Percentiles rank a stretch among this genome's conserved stretches.
phyloP scores from a whole-genome alignment of 2,329 filamentous ascomycete genomes.

The Fusarium sp. region DNA sequence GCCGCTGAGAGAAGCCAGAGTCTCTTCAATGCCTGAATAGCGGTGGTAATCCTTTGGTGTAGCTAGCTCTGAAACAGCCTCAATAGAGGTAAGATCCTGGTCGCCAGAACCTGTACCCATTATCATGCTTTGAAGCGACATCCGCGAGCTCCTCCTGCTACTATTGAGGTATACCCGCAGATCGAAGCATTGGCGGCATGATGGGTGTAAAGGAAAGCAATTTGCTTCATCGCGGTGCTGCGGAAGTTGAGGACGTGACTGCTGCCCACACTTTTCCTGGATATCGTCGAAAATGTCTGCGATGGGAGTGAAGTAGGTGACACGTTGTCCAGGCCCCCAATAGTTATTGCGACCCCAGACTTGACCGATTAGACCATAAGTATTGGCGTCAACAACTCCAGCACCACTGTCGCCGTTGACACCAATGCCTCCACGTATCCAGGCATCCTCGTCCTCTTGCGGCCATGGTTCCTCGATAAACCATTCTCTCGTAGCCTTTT shows the following conservation, averaged over 20 bases:
- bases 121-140: slow-evolving; percentile 58
- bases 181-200: slow-evolving; percentile 57
- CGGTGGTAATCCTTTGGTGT: slow-evolving; percentile 55
- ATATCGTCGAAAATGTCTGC: slow-evolving; percentile 60
- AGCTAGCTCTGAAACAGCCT: slow-evolving; percentile 56
- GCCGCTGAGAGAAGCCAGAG: slow-evolving; percentile 49
- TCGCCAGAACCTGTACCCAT: slow-evolving; percentile 52
- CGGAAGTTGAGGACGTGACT: slow-evolving; percentile 54
- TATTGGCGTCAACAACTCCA: slow-evolving; percentile 56
- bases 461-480: slow-evolving; percentile 56
- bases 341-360: slow-evolving; percentile 60
- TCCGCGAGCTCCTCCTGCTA: slow-evolving; percentile 56
- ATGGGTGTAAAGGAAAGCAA: slow-evolving; percentile 54
- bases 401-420: slow-evolving; percentile 60
- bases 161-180: slow-evolving; percentile 55
- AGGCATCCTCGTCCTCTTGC: slow-evolving; percentile 55
- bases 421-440: slow-evolving; percentile 60
- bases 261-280: slow-evolving; percentile 57
- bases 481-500: slow-evolving; percentile 59
- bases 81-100: slow-evolving; percentile 54
- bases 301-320: slow-evolving; percentile 59
- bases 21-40: slow-evolving; percentile 51
- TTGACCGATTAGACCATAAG: slow-evolving; percentile 55
- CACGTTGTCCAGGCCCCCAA: slow-evolving; percentile 55
- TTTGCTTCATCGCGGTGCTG: slow-evolving; percentile 56